Conservation (phyloP, 2,329 filamentous ascomycete genomes). For the Alternaria arbusti region DNA sequence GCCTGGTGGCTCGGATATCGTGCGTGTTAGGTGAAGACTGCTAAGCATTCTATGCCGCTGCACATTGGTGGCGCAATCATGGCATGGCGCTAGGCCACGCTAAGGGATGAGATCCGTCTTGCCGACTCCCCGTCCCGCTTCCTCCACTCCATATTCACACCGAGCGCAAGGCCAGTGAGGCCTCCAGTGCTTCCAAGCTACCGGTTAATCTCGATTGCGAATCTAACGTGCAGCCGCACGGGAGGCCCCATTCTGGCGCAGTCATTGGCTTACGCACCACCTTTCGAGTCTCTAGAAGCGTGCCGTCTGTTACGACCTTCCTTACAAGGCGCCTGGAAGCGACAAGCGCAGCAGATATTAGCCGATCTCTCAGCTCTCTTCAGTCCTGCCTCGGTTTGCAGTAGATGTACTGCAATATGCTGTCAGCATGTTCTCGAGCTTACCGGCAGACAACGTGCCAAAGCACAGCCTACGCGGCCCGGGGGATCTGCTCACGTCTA, state of each 20-base stretch:
- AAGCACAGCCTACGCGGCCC: not conserved
- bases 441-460: not conserved
- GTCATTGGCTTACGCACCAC: not conserved
- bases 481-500: not conserved
- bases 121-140: slow-evolving; percentile 6
- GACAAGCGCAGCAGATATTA: not conserved
- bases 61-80: slow-evolving; percentile 5
- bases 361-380: not conserved
- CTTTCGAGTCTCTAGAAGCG: not conserved
- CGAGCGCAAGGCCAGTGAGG: not conserved
- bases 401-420: not conserved
- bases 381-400: not conserved
- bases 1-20: not conserved
- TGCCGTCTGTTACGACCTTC: not conserved
- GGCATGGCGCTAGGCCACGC: not conserved
- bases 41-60: not conserved
- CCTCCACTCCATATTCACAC: not conserved
- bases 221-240: not conserved
- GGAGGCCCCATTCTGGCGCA: not conserved
- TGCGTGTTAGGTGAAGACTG: not conserved
- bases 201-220: slow-evolving; percentile 2
- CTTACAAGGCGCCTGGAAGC: not conserved
- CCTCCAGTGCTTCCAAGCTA: not conserved
- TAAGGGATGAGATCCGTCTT: not conserved
- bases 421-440: not conserved